phyloP scores from a whole-genome alignment of 345 rosid species.

The Pugionium cornutum region DNA sequence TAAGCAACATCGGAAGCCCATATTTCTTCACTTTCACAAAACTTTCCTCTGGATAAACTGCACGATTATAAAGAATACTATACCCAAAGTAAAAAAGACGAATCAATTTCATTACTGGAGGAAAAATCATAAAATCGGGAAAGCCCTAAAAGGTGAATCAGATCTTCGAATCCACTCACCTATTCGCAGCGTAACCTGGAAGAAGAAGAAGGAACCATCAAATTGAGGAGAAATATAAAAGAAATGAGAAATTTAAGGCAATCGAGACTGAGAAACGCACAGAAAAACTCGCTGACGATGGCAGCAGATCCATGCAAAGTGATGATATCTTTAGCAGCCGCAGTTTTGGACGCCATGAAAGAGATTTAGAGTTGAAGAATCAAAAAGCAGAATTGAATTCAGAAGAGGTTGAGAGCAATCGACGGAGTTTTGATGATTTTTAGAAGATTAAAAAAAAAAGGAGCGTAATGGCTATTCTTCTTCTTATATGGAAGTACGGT shows the following conservation, averaged over 20 bases:
- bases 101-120: constrained; percentile 12
- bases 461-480: background rate
- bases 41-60: constrained; percentile 92
- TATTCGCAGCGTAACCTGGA: constrained; percentile 97
- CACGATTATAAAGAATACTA: constrained; percentile 93
- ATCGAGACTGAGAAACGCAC: constrained; percentile 39
- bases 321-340: constrained; percentile 89
- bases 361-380: background rate
- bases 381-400: background rate
- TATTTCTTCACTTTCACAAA: constrained; percentile 92
- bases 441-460: no score
- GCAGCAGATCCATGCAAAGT: constrained; percentile 97
- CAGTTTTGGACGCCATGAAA: constrained; percentile 68
- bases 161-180: constrained; percentile 43
- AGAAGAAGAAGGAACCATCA: constrained; percentile 1
- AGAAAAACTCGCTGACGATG: constrained; percentile 94
- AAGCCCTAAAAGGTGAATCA: background rate
- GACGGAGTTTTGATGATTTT: no score
- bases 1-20: constrained; percentile 90
- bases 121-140: background rate
- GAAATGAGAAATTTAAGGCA: background rate
- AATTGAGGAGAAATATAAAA: constrained; percentile 16
- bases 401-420: no score
- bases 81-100: constrained; percentile 10
- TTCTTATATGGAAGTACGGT: no score